Evolutionary conservation across 139 green algal genomes (phyloP).

Genomic region (Chlorella sorokiniana): DNA sequence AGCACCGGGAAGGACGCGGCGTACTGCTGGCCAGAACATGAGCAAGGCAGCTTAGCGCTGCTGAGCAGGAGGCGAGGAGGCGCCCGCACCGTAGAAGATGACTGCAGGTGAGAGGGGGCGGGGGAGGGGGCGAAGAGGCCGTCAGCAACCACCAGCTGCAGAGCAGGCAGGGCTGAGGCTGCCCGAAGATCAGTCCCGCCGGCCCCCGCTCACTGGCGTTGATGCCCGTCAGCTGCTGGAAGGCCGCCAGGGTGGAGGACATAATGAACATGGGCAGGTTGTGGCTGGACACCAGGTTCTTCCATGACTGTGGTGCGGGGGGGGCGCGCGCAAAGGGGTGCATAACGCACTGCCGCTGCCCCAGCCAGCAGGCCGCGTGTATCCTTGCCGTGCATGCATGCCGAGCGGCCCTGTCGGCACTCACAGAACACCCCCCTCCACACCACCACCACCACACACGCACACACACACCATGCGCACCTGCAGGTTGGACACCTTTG

Average conservation of each 20-base stretch:
- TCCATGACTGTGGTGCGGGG: not conserved
- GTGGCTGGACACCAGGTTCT: slow-evolving; percentile 11
- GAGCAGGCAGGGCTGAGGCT: not conserved
- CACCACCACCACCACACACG: not conserved
- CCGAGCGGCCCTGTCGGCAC: not conserved
- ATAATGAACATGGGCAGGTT: slow-evolving; percentile 28
- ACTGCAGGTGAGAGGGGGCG: not conserved
- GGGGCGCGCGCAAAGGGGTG: no score
- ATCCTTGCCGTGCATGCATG: not conserved
- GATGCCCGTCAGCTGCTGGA: slow-evolving; percentile 38
- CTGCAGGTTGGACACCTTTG: not conserved
- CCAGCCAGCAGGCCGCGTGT: not conserved
- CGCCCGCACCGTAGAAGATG: slow-evolving; percentile 8
- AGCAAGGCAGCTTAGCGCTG: not conserved
- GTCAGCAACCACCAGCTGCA: not conserved
- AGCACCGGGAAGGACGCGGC: no score
- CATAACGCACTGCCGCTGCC: not conserved
- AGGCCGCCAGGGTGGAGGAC: not conserved
- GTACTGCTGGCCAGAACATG: not conserved
- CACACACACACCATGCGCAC: not conserved
- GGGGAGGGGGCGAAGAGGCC: not conserved
- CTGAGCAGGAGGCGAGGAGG: not conserved
- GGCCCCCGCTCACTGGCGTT: slow-evolving; percentile 2
- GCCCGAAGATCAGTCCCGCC: no score
- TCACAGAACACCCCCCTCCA: not conserved